These are phyloP conservation scores for Striga hermonthica DNA, from an alignment of 305 asterid species.

Conservation along the genomic window DNA sequence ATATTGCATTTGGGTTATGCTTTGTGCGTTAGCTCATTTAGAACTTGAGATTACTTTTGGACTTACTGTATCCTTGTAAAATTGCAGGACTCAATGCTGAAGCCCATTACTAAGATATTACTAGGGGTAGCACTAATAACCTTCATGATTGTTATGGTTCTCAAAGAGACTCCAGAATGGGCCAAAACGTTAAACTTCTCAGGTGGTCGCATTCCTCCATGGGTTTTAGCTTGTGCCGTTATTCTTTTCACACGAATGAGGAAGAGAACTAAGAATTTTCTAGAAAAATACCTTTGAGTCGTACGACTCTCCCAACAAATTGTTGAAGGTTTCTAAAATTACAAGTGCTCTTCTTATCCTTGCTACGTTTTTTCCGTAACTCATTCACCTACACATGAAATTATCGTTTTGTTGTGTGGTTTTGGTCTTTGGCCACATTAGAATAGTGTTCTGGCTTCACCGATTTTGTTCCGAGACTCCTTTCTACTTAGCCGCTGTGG, in stretches of 20 bases:
- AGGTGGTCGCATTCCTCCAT: slow-evolving; percentile 62
- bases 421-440: too few relatives aligned
- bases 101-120: slow-evolving; percentile 76
- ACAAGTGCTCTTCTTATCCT: neutral
- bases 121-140: slow-evolving; percentile 56
- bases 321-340: slow-evolving; percentile 1
- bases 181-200: slow-evolving; percentile 62
- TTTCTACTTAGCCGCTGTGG: too few relatives aligned
- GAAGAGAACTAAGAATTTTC: slow-evolving; percentile 74
- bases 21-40: neutral
- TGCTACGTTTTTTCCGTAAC: too few relatives aligned
- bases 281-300: slow-evolving; percentile 42
- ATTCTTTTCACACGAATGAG: slow-evolving; percentile 86
- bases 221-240: slow-evolving; percentile 87
- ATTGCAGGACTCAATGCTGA: slow-evolving; percentile 78
- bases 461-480: too few relatives aligned
- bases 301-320: slow-evolving; percentile 5
- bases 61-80: slow-evolving; percentile 26
- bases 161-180: slow-evolving; percentile 80
- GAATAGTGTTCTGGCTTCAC: too few relatives aligned
- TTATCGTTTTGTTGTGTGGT: too few relatives aligned
- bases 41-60: slow-evolving; percentile 7
- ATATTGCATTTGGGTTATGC: too few relatives aligned
- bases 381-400: too few relatives aligned
- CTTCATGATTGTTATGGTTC: slow-evolving; percentile 44